Evolutionary conservation across 1,139 yeast genomes (phyloP).

Genomic region (Komagataea norvegica): DNA sequence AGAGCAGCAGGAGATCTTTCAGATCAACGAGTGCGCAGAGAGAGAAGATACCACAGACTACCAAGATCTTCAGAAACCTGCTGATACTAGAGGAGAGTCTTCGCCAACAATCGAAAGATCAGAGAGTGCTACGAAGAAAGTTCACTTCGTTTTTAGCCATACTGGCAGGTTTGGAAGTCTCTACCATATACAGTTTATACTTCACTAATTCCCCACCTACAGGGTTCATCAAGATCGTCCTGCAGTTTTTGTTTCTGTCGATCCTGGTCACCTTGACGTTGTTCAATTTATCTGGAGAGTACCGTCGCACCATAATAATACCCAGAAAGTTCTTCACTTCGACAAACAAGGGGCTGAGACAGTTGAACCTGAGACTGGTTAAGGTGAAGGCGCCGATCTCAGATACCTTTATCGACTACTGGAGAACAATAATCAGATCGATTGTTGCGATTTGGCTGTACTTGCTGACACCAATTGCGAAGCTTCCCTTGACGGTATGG

Average conservation of each 20-base stretch:
- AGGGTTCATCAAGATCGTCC: constrained; percentile 36
- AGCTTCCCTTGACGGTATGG: constrained; percentile 30
- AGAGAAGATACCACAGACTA: constrained; percentile 44
- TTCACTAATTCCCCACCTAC: constrained; percentile 21
- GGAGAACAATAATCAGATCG: constrained; percentile 28
- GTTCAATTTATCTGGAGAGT: constrained; percentile 86
- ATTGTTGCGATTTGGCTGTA: constrained; percentile 25
- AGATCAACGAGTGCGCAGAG: constrained; percentile 26
- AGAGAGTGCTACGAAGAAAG: constrained; percentile 63
- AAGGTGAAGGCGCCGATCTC: constrained; percentile 57
- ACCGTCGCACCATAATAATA: constrained; percentile 73
- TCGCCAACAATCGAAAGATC: constrained; percentile 73
- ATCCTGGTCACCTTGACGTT: constrained; percentile 65
- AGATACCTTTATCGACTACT: constrained; percentile 46
- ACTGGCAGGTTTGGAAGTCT: constrained; percentile 36
- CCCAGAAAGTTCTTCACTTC: constrained; percentile 75
- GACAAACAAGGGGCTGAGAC: constrained; percentile 84
- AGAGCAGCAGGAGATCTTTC: constrained; percentile 20
- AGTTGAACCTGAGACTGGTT: constrained; percentile 72
- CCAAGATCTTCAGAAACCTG: constrained; percentile 73
- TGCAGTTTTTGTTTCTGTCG: constrained; percentile 63
- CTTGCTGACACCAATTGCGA: constrained; percentile 34
- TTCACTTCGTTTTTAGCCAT: constrained; percentile 66
- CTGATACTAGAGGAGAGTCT: constrained; percentile 81
- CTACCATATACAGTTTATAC: constrained; percentile 32